phyloP scores from a whole-genome alignment of 140 eudicot species.

The Bidens hawaiensis region DNA sequence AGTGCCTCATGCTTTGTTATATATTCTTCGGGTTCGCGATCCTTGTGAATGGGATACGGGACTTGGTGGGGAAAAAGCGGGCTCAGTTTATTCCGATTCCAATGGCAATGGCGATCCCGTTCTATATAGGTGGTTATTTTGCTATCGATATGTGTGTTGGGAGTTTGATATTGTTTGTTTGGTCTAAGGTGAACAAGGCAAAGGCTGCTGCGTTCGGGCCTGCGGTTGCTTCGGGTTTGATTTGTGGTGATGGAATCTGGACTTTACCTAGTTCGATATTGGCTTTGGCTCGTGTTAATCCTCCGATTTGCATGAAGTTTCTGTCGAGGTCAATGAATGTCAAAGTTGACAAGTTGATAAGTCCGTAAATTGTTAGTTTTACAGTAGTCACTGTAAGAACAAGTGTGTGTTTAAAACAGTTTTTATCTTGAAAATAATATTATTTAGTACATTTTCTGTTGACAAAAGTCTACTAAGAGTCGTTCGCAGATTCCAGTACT shows the following conservation, averaged over 20 bases:
- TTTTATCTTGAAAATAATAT: background rate
- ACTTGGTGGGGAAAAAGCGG: constrained; percentile 41
- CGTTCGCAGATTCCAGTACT: no score
- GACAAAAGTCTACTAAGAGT: no score
- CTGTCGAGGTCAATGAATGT: no score
- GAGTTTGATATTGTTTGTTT: no score
- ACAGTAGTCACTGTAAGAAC: background rate
- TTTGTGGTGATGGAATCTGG: no score
- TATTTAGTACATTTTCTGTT: background rate
- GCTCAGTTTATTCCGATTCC: no score
- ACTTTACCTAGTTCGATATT: no score
- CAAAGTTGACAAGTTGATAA: constrained; percentile 51
- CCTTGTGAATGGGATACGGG: constrained; percentile 53
- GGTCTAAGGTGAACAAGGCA: no score
- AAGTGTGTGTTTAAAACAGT: constrained; percentile 4
- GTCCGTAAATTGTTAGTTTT: constrained; percentile 16
- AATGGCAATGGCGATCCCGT: constrained; percentile 96
- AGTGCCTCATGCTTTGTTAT: constrained; percentile 66
- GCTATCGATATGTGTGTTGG: constrained; percentile 91
- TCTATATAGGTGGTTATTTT: constrained; percentile 70
- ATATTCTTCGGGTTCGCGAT: constrained; percentile 58
- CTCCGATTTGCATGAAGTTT: no score
- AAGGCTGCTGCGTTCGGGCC: no score
- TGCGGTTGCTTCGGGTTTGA: no score
- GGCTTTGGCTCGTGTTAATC: no score